phyloP scores from a whole-genome alignment of 345 rosid genomes.

The Heritiera littoralis region DNA sequence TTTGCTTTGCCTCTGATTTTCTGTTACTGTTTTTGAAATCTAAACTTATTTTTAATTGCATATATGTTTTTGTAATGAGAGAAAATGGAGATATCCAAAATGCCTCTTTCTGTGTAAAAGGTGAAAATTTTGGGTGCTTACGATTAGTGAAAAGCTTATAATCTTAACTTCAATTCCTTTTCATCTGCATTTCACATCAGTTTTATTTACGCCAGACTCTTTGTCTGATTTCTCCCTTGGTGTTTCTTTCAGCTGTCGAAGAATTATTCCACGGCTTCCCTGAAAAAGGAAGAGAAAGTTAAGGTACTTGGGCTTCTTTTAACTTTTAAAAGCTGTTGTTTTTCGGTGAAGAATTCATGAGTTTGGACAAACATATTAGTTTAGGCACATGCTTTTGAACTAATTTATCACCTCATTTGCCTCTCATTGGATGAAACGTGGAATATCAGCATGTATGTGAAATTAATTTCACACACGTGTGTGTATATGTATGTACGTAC shows the following conservation, averaged over 20 bases:
- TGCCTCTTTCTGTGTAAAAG: background rate
- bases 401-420: background rate
- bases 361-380: background rate
- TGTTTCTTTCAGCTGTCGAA: constrained; percentile 50
- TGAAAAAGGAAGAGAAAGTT: constrained; percentile 46
- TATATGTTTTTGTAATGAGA: background rate
- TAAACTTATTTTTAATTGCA: background rate
- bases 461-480: background rate
- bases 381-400: background rate
- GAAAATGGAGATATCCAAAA: background rate
- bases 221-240: constrained; percentile 6
- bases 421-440: background rate
- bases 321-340: background rate
- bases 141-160: background rate
- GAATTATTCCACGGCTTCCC: constrained; percentile 54
- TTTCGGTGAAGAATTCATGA: background rate
- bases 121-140: background rate
- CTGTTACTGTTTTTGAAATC: background rate
- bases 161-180: background rate
- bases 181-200: background rate
- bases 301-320: constrained; percentile 51
- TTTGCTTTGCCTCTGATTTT: background rate
- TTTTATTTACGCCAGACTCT: background rate
- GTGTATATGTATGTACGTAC: too few species aligned
- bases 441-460: background rate